These are phyloP conservation scores for Colletotrichum sp. DNA, from an alignment of 2,329 filamentous ascomycete genomes.

Conservation along the genomic window DNA sequence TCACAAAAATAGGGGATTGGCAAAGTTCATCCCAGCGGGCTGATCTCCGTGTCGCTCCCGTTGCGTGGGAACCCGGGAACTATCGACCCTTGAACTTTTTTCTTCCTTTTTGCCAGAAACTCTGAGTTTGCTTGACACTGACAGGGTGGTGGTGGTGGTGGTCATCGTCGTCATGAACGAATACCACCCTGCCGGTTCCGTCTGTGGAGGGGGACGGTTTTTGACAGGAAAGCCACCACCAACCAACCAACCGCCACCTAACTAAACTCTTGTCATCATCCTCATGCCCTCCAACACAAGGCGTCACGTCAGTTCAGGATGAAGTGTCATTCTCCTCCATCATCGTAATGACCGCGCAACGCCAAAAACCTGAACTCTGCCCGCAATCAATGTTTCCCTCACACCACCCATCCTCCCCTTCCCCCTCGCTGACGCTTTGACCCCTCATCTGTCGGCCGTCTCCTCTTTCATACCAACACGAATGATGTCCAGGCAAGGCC, in stretches of 20 bases:
- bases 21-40: constrained; percentile 15
- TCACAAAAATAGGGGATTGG: neutral
- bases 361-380: neutral
- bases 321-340: neutral
- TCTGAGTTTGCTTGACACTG: neutral
- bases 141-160: neutral
- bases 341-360: neutral
- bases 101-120: neutral
- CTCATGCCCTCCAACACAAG: neutral
- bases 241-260: neutral
- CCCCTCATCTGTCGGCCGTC: neutral
- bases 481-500: neutral
- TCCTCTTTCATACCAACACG: neutral
- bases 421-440: neutral
- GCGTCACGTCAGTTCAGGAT: neutral
- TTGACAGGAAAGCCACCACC: neutral
- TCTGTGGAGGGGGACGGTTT: neutral
- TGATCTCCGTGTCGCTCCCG: neutral
- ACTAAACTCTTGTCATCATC: neutral
- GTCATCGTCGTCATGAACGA: neutral
- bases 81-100: neutral
- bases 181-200: neutral
- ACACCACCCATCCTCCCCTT: neutral
- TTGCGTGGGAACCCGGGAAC: neutral
- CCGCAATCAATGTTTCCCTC: neutral